Evolutionary conservation across 139 green algal genomes (phyloP).

Genomic region (Penium margaritaceum): DNA sequence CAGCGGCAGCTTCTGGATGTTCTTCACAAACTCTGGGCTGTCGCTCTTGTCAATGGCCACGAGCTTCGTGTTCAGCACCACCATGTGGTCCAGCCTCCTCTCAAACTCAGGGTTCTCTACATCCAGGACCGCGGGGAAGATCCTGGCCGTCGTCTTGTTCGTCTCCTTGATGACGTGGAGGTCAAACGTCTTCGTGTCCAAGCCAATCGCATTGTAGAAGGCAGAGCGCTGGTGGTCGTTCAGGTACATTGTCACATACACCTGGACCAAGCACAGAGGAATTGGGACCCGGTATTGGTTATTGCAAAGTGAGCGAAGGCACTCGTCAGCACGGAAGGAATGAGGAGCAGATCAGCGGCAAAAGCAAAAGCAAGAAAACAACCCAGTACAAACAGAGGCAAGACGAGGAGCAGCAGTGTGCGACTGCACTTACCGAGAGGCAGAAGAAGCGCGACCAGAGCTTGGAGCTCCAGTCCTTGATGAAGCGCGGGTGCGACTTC

Average conservation of each 20-base stretch:
- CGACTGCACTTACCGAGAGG: slow-evolving; percentile 66
- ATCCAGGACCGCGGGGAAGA: slow-evolving; percentile 88
- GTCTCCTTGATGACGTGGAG: slow-evolving; percentile 96
- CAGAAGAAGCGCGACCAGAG: slow-evolving; percentile 97
- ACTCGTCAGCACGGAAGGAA: not conserved
- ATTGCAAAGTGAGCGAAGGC: too few species aligned
- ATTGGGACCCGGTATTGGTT: too few species aligned
- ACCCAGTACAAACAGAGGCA: not conserved
- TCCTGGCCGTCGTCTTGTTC: slow-evolving; percentile 85
- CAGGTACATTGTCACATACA: slow-evolving; percentile 99
- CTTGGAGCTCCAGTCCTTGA: slow-evolving; percentile 68
- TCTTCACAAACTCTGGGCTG: slow-evolving; percentile 73
- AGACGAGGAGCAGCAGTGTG: not conserved
- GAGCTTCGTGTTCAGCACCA: slow-evolving; percentile 73
- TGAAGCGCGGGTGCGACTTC: slow-evolving; percentile 76
- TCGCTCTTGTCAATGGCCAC: slow-evolving; percentile 58
- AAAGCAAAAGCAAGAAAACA: not conserved
- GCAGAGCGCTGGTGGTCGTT: slow-evolving; percentile 85
- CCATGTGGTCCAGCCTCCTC: slow-evolving; percentile 67
- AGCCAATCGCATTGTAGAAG: slow-evolving; percentile 88
- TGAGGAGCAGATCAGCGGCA: too few species aligned
- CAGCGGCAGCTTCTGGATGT: slow-evolving; percentile 62
- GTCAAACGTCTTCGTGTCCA: slow-evolving; percentile 93
- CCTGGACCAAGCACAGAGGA: slow-evolving; percentile 30
- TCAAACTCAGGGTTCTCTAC: slow-evolving; percentile 78